Evolutionary conservation across 768 basidiomycete species (phyloP).

Genomic region (Pleurotus eryngii): DNA sequence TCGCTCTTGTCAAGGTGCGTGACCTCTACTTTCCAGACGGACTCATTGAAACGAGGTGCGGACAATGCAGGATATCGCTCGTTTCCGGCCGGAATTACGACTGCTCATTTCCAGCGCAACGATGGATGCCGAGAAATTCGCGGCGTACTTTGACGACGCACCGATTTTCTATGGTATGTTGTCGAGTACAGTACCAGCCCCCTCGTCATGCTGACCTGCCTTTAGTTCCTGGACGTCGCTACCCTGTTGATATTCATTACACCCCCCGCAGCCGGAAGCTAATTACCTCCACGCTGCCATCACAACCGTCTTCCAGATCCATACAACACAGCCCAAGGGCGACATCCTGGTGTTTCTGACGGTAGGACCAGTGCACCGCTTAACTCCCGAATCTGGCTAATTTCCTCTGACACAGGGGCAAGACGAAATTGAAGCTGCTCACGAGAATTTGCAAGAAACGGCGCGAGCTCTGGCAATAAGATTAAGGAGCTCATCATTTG

Average conservation of each 20-base stretch:
- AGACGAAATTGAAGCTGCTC: constrained; percentile 98
- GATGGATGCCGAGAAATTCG: constrained; percentile 97
- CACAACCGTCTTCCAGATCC: constrained; percentile 98
- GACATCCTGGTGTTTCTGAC: constrained; percentile 98
- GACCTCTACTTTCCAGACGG: background rate
- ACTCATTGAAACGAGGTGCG: too few relatives aligned
- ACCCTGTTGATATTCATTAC: constrained; percentile 97
- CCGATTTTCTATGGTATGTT: constrained; percentile 87
- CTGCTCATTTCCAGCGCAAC: constrained; percentile 95
- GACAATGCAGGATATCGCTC: constrained; percentile 78
- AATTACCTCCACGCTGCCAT: constrained; percentile 99
- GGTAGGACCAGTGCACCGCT: constrained; percentile 38
- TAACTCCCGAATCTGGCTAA: background rate
- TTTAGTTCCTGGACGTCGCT: constrained; percentile 92
- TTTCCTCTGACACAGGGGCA: constrained; percentile 63
- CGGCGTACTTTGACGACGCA: constrained; percentile 94
- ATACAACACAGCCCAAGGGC: constrained; percentile 96
- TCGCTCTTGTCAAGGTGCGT: constrained; percentile 96
- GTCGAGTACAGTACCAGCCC: background rate
- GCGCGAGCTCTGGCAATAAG: constrained; percentile 92
- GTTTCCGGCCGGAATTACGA: constrained; percentile 92
- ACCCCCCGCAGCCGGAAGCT: constrained; percentile 98
- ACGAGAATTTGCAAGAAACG: constrained; percentile 95
- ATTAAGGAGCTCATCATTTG: constrained; percentile 92
- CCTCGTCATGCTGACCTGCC: constrained; percentile 10